Base-by-base conservation (phyloP, 1,284 basidiomycete genomes). In the Anthracocystis panici-leucophaei region DNA sequence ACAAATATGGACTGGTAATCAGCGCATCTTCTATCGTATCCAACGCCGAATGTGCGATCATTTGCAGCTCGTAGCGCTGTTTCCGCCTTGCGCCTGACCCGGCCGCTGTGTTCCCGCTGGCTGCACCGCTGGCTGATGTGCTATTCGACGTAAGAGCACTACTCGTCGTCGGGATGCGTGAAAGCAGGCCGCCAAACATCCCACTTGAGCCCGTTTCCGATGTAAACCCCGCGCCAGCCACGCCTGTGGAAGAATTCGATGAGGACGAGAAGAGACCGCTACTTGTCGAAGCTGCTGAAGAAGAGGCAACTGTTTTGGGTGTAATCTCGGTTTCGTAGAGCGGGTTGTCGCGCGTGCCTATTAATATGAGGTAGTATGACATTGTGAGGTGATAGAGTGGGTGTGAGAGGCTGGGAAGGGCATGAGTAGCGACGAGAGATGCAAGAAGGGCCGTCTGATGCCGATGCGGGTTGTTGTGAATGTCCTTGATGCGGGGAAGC, bases 1-100 rank as follows among this genome's bases (percentile, higher is more conserved):
- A 83, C 76, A 83, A 59, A 35, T 77, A 71, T 1, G 67, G 64
- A 46, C 74, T 74, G 6, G 74, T 58, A 48, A 78, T 77, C 38
- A 78, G 69, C 11, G 70, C 68, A 52, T 84, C 83, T 50, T 84
- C 82, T 9, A 84, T 75, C 7, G 77, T 75, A 38, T 84, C 83
- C n/a, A 84, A 46, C 1, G 78, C 65, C 12, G 77, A 78, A 54
- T 83, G 82, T 3, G 83, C 83, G n/a, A 84, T 82, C 79, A 84
- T 83, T 65, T 84, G 83, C 16, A 84, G 60, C 40, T 79, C 82
- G 44, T 77, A 65, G 8, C 74, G 58, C 41, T 80, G 68, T 25
- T 73, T 73, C 14, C 58, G 29, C 16, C 52, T 51, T 3, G n/a
- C 41, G 10, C 55, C 62, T 10, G 10, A 10, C 12, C 35, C 56